Evolutionary conservation across 805 yeast species (phyloP), one percentile per base, ranked within the genome.

Genomic region (Kuraishia cidri): DNA sequence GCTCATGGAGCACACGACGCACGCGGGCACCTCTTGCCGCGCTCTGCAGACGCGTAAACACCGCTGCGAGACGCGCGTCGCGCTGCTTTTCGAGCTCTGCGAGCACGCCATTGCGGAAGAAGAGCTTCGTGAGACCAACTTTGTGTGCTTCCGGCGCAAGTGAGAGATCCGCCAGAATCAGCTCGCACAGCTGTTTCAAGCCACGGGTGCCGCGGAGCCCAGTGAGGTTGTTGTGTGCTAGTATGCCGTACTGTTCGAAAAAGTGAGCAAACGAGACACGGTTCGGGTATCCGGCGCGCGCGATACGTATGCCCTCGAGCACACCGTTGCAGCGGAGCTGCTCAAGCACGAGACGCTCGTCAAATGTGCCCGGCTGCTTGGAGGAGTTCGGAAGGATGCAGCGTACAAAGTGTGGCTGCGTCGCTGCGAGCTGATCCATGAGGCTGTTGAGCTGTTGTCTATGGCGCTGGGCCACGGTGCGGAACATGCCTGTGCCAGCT

Each of bases 301-400:
- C 95, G 38, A 92, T 92, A 55, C 98, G 71, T 20, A 92, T 92
- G 39, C 99, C 99, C 64, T 92, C 99, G 32, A 92, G 60, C 11
- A 92, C 99, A 70, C 99, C 99, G 50, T 92, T 92, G 50, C 97
- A 92, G 41, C 96, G 68, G 40, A 92, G 64, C 58, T 92, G 99
- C 33, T 83, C 90, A 29, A 92, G 61, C 6, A 92, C 94, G 16
- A 92, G 60, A 20, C 58, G 60, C 44, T 80, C 85, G 45, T 85
- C 86, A 46, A 92, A 82, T 24, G 64, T 60, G 27, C 72, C 72
- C 0, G 96, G 75, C 32, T 65, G 65, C 50, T 90, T 88, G 29
- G 69, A 62, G 38, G 74, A 72, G 50, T 92, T 92, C 6, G 99
- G 99, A 29, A 92, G 62, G 30, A 92, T 92, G 54, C 99, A 92